Conservation (phyloP, 805 yeast species). For the Wickerhamomyces ciferrii region DNA sequence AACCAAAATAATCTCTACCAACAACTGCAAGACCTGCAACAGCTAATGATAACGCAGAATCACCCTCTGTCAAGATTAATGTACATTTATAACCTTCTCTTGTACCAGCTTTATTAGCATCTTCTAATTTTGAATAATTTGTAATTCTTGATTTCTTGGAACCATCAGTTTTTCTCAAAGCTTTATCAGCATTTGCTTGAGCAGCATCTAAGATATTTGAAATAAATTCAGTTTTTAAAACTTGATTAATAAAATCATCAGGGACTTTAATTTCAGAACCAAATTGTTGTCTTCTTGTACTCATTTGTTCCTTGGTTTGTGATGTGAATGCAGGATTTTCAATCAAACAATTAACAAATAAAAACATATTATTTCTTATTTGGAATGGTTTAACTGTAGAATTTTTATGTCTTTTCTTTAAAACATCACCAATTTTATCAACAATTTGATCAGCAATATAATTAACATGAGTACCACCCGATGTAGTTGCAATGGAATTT, state of each 20-base stretch:
- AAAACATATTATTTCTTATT: slow-evolving; percentile 82
- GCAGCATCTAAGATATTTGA: slow-evolving; percentile 75
- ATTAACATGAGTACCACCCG: slow-evolving; percentile 95
- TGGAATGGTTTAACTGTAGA: slow-evolving; percentile 83
- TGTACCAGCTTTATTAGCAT: slow-evolving; percentile 96
- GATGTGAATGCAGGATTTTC: slow-evolving; percentile 98
- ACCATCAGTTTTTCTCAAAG: slow-evolving; percentile 86
- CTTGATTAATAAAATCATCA: slow-evolving; percentile 68
- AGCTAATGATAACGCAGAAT: slow-evolving; percentile 89
- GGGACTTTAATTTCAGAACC: slow-evolving; percentile 81
- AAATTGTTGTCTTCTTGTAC: slow-evolving; percentile 83
- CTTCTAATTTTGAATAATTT: slow-evolving; percentile 84
- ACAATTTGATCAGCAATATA: slow-evolving; percentile 81
- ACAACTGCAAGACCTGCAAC: slow-evolving; percentile 92
- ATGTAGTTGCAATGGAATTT: slow-evolving; percentile 93
- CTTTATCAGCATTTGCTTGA: slow-evolving; percentile 84
- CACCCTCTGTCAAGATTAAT: slow-evolving; percentile 92
- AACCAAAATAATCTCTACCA: slow-evolving; percentile 92
- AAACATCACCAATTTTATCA: slow-evolving; percentile 63
- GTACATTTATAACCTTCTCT: slow-evolving; percentile 90
- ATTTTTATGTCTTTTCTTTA: slow-evolving; percentile 62
- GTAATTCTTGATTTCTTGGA: slow-evolving; percentile 78
- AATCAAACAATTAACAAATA: slow-evolving; percentile 86
- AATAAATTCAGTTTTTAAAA: slow-evolving; percentile 66
- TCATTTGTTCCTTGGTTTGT: slow-evolving; percentile 93